Conservation (phyloP, 768 basidiomycete species). For the Daedaleopsis sinensis region DNA sequence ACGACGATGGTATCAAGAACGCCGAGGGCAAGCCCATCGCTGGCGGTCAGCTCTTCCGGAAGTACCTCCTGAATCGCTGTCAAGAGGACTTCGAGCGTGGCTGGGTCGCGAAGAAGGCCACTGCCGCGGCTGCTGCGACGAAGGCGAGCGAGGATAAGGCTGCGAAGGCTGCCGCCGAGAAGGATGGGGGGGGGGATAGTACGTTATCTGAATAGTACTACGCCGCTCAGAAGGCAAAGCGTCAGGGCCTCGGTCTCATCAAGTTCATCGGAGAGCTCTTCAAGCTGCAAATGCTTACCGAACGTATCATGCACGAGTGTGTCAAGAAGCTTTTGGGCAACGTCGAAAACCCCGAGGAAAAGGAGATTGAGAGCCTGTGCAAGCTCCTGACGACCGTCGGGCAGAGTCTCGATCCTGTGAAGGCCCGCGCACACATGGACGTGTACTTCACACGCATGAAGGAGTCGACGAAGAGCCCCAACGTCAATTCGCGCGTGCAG, state of each 20-base stretch:
- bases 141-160: slow-evolving; percentile 88
- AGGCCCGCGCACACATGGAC: slow-evolving; percentile 84
- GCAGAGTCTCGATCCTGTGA: slow-evolving; percentile 72
- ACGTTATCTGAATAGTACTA: too few relatives aligned
- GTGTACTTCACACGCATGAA: slow-evolving; percentile 93
- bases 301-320: slow-evolving; percentile 98
- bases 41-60: slow-evolving; percentile 93
- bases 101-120: slow-evolving; percentile 85
- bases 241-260: slow-evolving; percentile 93
- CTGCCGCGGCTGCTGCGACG: too few relatives aligned
- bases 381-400: slow-evolving; percentile 91
- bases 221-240: too few relatives aligned
- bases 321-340: slow-evolving; percentile 93
- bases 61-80: slow-evolving; percentile 94
- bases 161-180: too few relatives aligned
- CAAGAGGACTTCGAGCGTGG: slow-evolving; percentile 97
- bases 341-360: slow-evolving; percentile 93
- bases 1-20: slow-evolving; percentile 84
- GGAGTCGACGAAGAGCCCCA: slow-evolving; percentile 69
- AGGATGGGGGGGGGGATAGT: too few relatives aligned
- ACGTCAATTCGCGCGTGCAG: slow-evolving; percentile 83
- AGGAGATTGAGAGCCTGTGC: slow-evolving; percentile 95
- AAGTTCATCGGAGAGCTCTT: slow-evolving; percentile 98
- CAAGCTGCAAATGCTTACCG: slow-evolving; percentile 95
- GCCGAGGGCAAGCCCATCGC: slow-evolving; percentile 82